Evolutionary conservation across 208 protist genomes (phyloP).

Genomic region (Acanthamoeba castellanii): DNA sequence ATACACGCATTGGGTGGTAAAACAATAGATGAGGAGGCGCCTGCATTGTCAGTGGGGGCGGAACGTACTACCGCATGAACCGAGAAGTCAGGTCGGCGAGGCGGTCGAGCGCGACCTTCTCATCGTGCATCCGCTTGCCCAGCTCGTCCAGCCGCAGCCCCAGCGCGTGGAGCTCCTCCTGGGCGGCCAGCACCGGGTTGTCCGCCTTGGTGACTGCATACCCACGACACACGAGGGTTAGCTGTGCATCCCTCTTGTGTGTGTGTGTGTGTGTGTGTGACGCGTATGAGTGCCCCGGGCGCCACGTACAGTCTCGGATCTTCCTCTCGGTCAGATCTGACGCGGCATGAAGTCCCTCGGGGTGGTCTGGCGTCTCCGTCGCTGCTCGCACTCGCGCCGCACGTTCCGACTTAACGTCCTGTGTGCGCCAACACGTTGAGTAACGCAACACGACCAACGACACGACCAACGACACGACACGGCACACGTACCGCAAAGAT

Average conservation of each 20-base stretch:
- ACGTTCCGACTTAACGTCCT: neutral
- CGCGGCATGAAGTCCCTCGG: neutral
- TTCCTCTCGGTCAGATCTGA: neutral
- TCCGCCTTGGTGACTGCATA: conserved; percentile 12
- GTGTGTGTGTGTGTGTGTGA: neutral
- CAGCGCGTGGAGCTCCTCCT: conserved; percentile 6
- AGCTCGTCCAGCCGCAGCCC: conserved; percentile 10
- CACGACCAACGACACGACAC: neutral
- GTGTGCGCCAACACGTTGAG: neutral
- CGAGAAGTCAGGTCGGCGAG: neutral
- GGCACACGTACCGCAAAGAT: conserved; percentile 17
- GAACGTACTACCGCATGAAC: neutral
- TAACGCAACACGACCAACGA: too few relatives aligned
- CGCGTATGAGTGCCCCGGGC: neutral
- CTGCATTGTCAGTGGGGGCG: too few relatives aligned
- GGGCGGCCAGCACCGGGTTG: neutral
- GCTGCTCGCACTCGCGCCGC: neutral
- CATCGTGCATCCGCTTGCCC: neutral
- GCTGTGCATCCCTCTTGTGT: neutral
- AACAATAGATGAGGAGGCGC: too few relatives aligned
- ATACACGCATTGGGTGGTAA: too few relatives aligned
- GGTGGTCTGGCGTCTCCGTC: neutral
- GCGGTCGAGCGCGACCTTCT: conserved; percentile 12
- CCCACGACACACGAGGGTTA: neutral
- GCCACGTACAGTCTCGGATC: conserved; percentile 18